Evolutionary conservation across 1,284 basidiomycete species (phyloP).

Genomic region (Austroboletus olivaceoglutinosus): DNA sequence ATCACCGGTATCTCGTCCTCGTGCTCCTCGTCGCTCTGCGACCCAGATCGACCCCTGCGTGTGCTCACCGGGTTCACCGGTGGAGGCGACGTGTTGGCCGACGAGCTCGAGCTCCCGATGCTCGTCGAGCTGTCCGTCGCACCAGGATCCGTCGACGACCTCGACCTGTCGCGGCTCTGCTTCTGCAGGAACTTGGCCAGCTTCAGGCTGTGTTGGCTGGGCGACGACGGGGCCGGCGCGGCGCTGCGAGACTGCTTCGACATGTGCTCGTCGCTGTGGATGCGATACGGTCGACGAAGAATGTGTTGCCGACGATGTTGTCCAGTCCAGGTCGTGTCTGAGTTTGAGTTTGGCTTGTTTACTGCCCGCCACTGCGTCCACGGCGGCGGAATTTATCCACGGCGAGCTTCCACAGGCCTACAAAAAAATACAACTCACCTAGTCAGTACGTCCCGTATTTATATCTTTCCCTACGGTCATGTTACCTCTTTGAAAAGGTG

Average conservation of each 20-base stretch:
- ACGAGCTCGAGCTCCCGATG: constrained; percentile 41
- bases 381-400: constrained; percentile 16
- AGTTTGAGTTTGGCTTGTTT: constrained; percentile 31
- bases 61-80: too few relatives aligned
- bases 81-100: constrained; percentile 33
- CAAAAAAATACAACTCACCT: too few relatives aligned
- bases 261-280: constrained; percentile 26
- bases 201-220: constrained; percentile 45
- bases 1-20: constrained; percentile 51
- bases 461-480: too few relatives aligned
- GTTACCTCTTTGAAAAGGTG: too few relatives aligned
- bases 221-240: constrained; percentile 35
- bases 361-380: constrained; percentile 13
- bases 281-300: neutral
- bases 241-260: constrained; percentile 40
- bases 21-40: constrained; percentile 24
- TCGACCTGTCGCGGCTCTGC: constrained; percentile 56
- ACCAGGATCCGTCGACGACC: constrained; percentile 49
- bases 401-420: too few relatives aligned
- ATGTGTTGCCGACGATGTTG: constrained; percentile 14
- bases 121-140: constrained; percentile 42
- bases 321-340: constrained; percentile 7
- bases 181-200: constrained; percentile 68
- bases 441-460: too few relatives aligned
- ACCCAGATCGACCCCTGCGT: too few relatives aligned